Base-by-base conservation (phyloP, 805 yeast genomes). In the Yamadazyma takamatsuzukensis region DNA sequence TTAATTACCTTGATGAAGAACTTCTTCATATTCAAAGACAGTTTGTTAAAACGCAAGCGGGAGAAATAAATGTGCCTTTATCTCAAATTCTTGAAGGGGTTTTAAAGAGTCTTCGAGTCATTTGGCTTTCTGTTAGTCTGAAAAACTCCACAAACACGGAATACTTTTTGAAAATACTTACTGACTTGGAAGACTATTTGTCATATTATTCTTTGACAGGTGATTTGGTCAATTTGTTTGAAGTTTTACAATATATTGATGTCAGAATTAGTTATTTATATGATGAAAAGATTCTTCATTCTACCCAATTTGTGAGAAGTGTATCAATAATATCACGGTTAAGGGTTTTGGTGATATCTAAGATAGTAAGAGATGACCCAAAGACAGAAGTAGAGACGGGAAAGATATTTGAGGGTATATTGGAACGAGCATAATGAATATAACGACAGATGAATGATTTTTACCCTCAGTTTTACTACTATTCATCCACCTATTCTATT, bases 151-250 rank as follows among this genome's bases (percentile, higher is more conserved):
- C 64, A 10, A 70, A 64, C 41, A 46, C 41, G 3, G 62, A 61
- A 37, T 66, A 64, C 34, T 49, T 60, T 29, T 47, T 65, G 25
- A 56, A 54, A 33, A 47, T 66, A 8, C 19, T 58, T 33, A 58
- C 59, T 18, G 71, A 64, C 38, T 37, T 64, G 27, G 71, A 66
- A 29, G 71, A 66, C 41, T 65, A 61, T 46, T 26, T 64, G 22
- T 45, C 41, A 6, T 52, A 56, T 37, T 64, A 64, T 25, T 17
- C 11, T 15, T 13, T 37, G 14, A 42, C 40, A 21, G 32, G 4
- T 5, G 25, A 18, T 4, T 4, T 15, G n/a, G 8, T n/a, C 6
- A 16, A 18, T 15, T n/a, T 43, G 1, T 43, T 43, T 22, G 28
- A 23, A 12, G 6, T 37, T 1, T 21, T 30, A 3, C 47, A 43